phyloP scores from a whole-genome alignment of 1,139 yeast species.

The Wickerhamomyces sp. region DNA sequence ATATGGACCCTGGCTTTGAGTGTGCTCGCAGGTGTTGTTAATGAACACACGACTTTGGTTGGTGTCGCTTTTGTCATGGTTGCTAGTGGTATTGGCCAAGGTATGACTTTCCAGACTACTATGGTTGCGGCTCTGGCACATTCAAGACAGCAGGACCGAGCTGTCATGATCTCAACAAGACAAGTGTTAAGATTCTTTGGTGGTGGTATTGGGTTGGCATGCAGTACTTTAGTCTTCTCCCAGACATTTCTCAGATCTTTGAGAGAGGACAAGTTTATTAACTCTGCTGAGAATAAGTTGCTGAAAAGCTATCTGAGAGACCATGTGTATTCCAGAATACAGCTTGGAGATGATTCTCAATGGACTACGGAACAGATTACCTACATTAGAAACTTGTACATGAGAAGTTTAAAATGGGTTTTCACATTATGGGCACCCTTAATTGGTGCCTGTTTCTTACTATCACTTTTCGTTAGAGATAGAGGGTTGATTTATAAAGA shows the following conservation, averaged over 20 bases:
- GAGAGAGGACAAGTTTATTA: not conserved
- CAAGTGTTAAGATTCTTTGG: slow-evolving; percentile 50
- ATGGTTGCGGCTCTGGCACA: slow-evolving; percentile 53
- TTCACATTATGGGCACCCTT: slow-evolving; percentile 8
- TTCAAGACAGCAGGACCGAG: slow-evolving; percentile 43
- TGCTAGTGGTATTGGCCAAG: slow-evolving; percentile 46
- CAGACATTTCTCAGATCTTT: not conserved
- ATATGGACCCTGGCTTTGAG: slow-evolving; percentile 40
- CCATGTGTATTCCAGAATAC: slow-evolving; percentile 3
- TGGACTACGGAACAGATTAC: not conserved
- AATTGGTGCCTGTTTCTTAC: slow-evolving; percentile 2
- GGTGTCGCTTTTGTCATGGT: slow-evolving; percentile 32
- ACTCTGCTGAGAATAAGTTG: not conserved
- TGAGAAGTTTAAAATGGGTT: slow-evolving; percentile 1
- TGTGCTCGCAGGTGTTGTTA: slow-evolving; percentile 31
- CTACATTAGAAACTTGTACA: slow-evolving; percentile 3
- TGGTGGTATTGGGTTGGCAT: slow-evolving; percentile 48
- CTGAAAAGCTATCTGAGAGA: slow-evolving; percentile 3
- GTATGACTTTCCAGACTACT: slow-evolving; percentile 49
- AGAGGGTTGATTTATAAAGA: not conserved
- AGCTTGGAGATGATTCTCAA: not conserved
- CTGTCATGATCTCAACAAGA: slow-evolving; percentile 50
- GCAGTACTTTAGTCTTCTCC: slow-evolving; percentile 1
- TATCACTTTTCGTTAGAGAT: slow-evolving; percentile 4
- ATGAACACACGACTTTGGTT: slow-evolving; percentile 30